Evolutionary conservation across 176 grass and related monocot species (phyloP), one percentile per base, ranked within the genome.

Genomic region (Triticum monococcum): DNA sequence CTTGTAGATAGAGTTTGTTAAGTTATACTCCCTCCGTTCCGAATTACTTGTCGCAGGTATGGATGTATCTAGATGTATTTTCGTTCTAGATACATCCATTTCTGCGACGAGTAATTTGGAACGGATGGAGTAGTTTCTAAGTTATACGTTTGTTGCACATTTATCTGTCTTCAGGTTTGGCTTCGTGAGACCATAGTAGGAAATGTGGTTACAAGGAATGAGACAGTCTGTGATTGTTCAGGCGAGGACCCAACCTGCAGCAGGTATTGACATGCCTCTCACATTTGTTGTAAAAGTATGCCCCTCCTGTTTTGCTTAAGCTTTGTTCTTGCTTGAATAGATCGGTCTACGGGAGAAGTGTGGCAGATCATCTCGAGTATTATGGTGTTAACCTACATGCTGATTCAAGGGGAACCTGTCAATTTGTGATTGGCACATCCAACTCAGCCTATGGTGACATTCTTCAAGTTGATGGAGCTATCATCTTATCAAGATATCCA

Each of bases 171-270:
- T 91, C 48, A 97, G 92, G 87, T 97, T 74, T 97, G 95, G 95
- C 90, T 97, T 86, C 76, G 71, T 12, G 85, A 91, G 82, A 87
- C 70, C 41, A 70, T 83, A 86, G 48, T 85, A 68, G 92, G 81
- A 91, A 89, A 82, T 71, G n/a, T 86, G 24, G 48, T 79, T 54
- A 60, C 82, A 43, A 88, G 36, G 78, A 83, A 89, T 36, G 95
- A 91, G 71, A 95, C 84, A 31, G 46, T 95, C 56, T 97, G 95
- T 56, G 90, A 97, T 73, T 87, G 72, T 54, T 97, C 95, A 22
- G 95, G 92, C n/a, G 95, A 97, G 79, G 95, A 97, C 82, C 89
- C 92, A 81, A 86, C 82, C 69, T 97, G 95, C 86, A 91, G 95
- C 95, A 95, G 95, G 92, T 97, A 89, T 84, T 28, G 30, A 67